These are phyloP conservation scores for Achaetomium macrosporum DNA, from an alignment of 2,329 filamentous ascomycete species.

Conservation along the genomic window DNA sequence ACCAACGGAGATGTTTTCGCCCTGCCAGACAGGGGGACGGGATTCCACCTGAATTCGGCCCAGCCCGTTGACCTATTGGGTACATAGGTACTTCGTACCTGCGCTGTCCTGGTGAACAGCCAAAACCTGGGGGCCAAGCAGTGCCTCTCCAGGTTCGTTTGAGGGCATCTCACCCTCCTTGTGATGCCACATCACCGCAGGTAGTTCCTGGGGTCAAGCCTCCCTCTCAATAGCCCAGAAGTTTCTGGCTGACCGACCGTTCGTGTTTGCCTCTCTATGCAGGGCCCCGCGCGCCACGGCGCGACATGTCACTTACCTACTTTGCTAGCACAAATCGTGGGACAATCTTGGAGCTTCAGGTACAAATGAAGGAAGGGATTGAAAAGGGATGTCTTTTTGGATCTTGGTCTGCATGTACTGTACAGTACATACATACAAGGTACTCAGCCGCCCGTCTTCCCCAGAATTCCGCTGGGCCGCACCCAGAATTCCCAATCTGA, in stretches of 20 bases:
- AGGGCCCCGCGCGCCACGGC: background rate
- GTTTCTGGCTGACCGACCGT: background rate
- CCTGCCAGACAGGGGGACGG: background rate
- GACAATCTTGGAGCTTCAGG: slow-evolving; percentile 13
- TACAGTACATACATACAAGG: slow-evolving; percentile 5
- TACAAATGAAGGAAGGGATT: slow-evolving; percentile 5
- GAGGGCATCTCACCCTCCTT: slow-evolving; percentile 12
- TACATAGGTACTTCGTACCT: slow-evolving; percentile 2
- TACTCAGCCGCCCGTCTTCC: slow-evolving; percentile 18
- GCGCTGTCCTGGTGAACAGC: background rate
- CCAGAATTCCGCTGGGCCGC: slow-evolving; percentile 22
- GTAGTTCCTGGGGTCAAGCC: background rate
- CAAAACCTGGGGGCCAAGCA: background rate
- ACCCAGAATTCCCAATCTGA: slow-evolving; percentile 17
- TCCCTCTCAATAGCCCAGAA: too few relatives aligned
- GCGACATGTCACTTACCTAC: slow-evolving; percentile 10
- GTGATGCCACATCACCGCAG: slow-evolving; percentile 14
- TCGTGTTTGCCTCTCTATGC: slow-evolving; percentile 12
- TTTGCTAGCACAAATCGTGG: slow-evolving; percentile 3
- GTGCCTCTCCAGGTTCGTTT: slow-evolving; percentile 6
- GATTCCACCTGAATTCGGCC: background rate
- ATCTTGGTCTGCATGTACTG: slow-evolving; percentile 4
- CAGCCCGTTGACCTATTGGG: slow-evolving; percentile 2
- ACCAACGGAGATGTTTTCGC: slow-evolving; percentile 3
- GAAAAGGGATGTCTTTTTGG: slow-evolving; percentile 14